Base-by-base conservation (phyloP, 2,329 filamentous ascomycete species). In the Mycosphaerella sp. region DNA sequence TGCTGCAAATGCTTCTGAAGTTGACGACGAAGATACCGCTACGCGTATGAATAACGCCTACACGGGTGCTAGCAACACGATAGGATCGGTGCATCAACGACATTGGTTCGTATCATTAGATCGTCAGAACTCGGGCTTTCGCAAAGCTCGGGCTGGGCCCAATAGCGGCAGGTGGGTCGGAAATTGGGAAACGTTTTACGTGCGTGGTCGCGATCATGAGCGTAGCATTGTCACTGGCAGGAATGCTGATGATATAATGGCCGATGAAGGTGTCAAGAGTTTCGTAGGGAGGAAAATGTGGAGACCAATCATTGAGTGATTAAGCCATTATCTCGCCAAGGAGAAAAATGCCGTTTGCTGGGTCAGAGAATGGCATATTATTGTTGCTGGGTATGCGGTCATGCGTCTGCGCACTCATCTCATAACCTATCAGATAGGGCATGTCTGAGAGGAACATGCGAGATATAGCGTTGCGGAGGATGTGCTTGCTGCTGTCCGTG, bases 51-150 rank as follows among this genome's bases (percentile, higher is more conserved):
- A 76, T 5, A 87, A 87, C 59, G 81, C 84, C 4, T 87, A 87
- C 60, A 69, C 77, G 0, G 84, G 84, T 4, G 81, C 85, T 0
- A 72, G 61, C 1, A 87, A 87, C 60, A 78, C 74, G 2, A 82
- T 87, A 36, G 80, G 78, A 5, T 86, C 82, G 34, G 71, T 87
- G 3, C 78, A 87, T 59, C 83, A 87, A 64, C 75, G 84, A 4
- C 73, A 74, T 37, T 87, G 83, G 85, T 85, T 79, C 53, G 60
- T 86, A 14, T 78, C 78, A 9, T 70, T 87, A 1, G 84, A 87
- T 60, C 73, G 80, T 10, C 64, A 62, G 21, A 76, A 73, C 4
- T 81, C 77, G 44, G 83, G 83, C 4, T 85, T 87, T 49, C 64
- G 66, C 13, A 69, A 68, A 60, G 64, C 62, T 17, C 62, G 62